Percentiles rank a stretch among this genome's conserved stretches.
These are phyloP conservation scores for Sporisorium iseilematis-ciliati DNA, from an alignment of 1,284 basidiomycete genomes.

Conservation along the genomic window DNA sequence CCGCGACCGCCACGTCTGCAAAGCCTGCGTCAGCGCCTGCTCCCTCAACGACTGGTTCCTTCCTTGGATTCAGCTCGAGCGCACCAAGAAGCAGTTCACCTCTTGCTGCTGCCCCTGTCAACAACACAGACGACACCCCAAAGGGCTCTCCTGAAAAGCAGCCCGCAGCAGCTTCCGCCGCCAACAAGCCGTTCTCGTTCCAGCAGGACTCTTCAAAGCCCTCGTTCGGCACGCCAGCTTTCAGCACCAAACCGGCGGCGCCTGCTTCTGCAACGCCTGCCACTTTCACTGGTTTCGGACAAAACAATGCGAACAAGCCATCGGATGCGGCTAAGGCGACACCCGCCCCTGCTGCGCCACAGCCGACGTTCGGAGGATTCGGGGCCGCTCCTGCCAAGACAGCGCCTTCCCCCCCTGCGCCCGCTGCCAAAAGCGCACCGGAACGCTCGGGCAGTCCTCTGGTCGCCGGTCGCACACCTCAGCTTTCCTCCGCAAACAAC, in stretches of 20 bases:
- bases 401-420: slow-evolving; percentile 5
- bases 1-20: slow-evolving; percentile 12
- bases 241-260: slow-evolving; percentile 18
- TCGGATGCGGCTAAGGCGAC: slow-evolving; percentile 8
- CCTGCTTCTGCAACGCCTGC: slow-evolving; percentile 14
- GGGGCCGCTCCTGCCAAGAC: slow-evolving; percentile 18
- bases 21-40: slow-evolving; percentile 13
- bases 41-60: slow-evolving; percentile 15
- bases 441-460: slow-evolving; percentile 20
- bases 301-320: slow-evolving; percentile 3
- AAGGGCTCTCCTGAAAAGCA: slow-evolving; percentile 38
- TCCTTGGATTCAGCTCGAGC: slow-evolving; percentile 50
- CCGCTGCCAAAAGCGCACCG: slow-evolving; percentile 1
- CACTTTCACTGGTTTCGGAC: slow-evolving; percentile 26
- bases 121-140: slow-evolving; percentile 38
- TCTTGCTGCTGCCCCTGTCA: slow-evolving; percentile 49
- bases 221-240: slow-evolving; percentile 7
- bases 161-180: slow-evolving; percentile 7
- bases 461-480: slow-evolving; percentile 28
- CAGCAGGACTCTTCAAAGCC: slow-evolving; percentile 30
- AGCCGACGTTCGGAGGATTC: slow-evolving; percentile 15
- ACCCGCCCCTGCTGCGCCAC: slow-evolving; percentile 5
- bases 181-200: slow-evolving; percentile 31
- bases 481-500: slow-evolving; percentile 25
- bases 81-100: slow-evolving; percentile 57